A percentile compares a stretch with the other conserved stretches of the same genome.
Conservation (phyloP, 768 basidiomycete genomes). For the Amanita inopinata region DNA sequence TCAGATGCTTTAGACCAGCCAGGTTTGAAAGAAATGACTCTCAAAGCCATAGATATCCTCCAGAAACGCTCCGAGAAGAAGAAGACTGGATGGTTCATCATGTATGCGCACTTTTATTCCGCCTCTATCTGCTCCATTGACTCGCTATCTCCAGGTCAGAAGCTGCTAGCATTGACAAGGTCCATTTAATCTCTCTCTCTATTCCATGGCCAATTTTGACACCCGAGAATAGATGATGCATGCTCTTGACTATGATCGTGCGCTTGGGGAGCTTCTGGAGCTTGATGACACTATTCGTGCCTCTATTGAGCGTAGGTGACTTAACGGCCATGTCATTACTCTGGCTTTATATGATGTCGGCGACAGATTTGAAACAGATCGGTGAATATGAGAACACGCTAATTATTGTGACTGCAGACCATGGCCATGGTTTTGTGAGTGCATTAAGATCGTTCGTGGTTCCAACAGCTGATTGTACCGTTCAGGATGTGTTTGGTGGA, state of each 20-base stretch:
- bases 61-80: conserved; percentile 26
- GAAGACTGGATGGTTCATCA: conserved; percentile 35
- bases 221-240: conserved; percentile 31
- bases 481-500: conserved; percentile 33
- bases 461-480: conserved; percentile 1
- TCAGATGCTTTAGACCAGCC: conserved; percentile 34
- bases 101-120: conserved; percentile 15
- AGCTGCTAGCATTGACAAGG: conserved; percentile 36
- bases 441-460: too few relatives aligned
- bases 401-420: conserved; percentile 36
- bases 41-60: conserved; percentile 36
- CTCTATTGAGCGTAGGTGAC: conserved; percentile 27
- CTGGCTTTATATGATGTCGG: background rate
- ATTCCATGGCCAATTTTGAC: background rate
- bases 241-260: conserved; percentile 35
- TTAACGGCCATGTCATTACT: background rate
- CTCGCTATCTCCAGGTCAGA: conserved; percentile 21
- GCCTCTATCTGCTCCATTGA: background rate
- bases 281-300: conserved; percentile 36
- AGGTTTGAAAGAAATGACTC: conserved; percentile 38
- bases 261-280: conserved; percentile 34
- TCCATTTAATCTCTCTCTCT: conserved; percentile 5
- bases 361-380: conserved; percentile 30
- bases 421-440: conserved; percentile 36
- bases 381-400: conserved; percentile 32